Evolutionary conservation across 495 filamentous ascomycete species (phyloP).

Genomic region (Evernia prunastri): DNA sequence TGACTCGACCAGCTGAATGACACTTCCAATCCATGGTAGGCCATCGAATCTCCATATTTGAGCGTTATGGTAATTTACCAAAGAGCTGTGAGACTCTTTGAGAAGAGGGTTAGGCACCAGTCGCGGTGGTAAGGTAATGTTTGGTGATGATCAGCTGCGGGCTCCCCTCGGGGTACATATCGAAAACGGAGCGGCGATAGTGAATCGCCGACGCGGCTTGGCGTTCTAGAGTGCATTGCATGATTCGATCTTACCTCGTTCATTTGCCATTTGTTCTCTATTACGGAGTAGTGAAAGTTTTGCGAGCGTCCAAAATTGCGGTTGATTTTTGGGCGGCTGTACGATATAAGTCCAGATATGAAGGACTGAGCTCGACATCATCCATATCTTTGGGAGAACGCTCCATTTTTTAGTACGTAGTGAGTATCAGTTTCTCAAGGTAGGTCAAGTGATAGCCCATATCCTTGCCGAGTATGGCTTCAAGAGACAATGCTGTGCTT

Average conservation of each 20-base stretch:
- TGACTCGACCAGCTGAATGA: slow-evolving; percentile 49
- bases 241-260: neutral
- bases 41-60: slow-evolving; percentile 11
- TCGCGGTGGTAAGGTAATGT: slow-evolving; percentile 2
- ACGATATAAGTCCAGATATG: neutral
- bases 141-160: slow-evolving; percentile 2
- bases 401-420: neutral
- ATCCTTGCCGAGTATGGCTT: neutral
- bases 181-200: neutral
- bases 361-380: neutral
- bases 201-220: slow-evolving; percentile 12
- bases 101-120: neutral
- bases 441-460: neutral
- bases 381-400: neutral
- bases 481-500: neutral
- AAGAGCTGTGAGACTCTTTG: neutral
- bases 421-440: neutral
- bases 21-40: slow-evolving; percentile 16
- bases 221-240: neutral
- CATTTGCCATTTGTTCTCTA: neutral
- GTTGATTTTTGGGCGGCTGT: neutral
- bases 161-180: no score
- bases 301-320: no score
- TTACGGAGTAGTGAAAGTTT: neutral
- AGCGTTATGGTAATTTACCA: neutral